A percentile compares a stretch with the other conserved stretches of the same genome.
Evolutionary conservation across 805 yeast genomes (phyloP).

Genomic region (Lipomyces sp.): DNA sequence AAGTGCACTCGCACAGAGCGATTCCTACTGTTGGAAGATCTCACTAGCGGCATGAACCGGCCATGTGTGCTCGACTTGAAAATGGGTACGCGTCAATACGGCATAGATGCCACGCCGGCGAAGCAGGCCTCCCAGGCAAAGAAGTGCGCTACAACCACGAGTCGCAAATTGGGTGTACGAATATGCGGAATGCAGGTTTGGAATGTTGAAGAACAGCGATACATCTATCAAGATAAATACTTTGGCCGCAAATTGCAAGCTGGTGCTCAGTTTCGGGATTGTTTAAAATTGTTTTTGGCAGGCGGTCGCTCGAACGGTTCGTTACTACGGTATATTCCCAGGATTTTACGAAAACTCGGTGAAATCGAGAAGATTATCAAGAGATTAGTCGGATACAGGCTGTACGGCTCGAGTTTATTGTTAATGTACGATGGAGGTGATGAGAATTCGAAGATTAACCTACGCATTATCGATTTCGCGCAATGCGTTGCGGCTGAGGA

Average conservation of each 20-base stretch:
- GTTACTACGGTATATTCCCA: constrained; percentile 68
- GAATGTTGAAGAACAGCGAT: constrained; percentile 54
- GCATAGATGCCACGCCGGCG: constrained; percentile 79
- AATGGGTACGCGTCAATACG: constrained; percentile 99
- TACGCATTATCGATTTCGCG: constrained; percentile 94
- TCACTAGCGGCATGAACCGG: constrained; percentile 76
- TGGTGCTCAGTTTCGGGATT: constrained; percentile 77
- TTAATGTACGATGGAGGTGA: constrained; percentile 81
- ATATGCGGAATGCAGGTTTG: constrained; percentile 94
- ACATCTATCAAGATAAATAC: constrained; percentile 82
- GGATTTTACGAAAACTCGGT: constrained; percentile 61
- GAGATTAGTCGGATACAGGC: constrained; percentile 71
- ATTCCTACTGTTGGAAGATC: constrained; percentile 85
- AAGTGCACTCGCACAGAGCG: constrained; percentile 61
- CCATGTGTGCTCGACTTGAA: constrained; percentile 95
- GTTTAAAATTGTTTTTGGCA: constrained; percentile 75
- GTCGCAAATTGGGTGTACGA: constrained; percentile 81
- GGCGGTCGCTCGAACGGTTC: constrained; percentile 68
- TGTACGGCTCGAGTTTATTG: constrained; percentile 88
- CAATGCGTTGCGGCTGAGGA: constrained; percentile 79
- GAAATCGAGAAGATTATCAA: constrained; percentile 62
- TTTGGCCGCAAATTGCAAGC: constrained; percentile 78
- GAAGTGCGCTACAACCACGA: constrained; percentile 83
- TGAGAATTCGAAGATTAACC: constrained; percentile 42
- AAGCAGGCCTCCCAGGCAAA: constrained; percentile 79